Conservation (phyloP, 345 rosid genomes). For the Corchorus olitorius region DNA sequence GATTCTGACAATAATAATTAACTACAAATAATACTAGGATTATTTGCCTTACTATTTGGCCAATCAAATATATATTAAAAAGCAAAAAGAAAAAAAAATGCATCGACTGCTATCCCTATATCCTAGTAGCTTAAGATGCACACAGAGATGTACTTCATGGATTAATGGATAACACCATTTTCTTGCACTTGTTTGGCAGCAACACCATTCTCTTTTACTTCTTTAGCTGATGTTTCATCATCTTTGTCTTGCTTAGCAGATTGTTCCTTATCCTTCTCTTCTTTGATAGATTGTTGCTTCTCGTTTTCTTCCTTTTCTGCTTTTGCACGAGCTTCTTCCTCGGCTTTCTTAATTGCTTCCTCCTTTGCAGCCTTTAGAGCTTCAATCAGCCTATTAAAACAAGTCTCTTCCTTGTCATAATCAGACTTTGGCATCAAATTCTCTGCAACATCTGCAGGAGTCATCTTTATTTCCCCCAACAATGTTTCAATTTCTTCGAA, state of each 20-base stretch:
- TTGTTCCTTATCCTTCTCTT: not conserved
- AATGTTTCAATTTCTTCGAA: constrained; percentile 29
- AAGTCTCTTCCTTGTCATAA: constrained; percentile 25
- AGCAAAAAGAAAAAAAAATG: too few relatives aligned
- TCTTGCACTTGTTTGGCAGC: not conserved
- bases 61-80: too few relatives aligned
- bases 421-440: constrained; percentile 37
- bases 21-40: too few relatives aligned
- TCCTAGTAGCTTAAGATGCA: too few relatives aligned
- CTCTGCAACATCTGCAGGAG: constrained; percentile 54
- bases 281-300: not conserved
- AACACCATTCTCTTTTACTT: not conserved
- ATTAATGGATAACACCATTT: not conserved
- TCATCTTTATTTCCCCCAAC: constrained; percentile 37
- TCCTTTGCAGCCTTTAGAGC: constrained; percentile 34
- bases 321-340: not conserved
- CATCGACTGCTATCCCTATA: too few relatives aligned
- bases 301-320: not conserved
- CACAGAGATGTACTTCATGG: not conserved
- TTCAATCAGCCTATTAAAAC: constrained; percentile 37
- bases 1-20: too few relatives aligned
- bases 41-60: too few relatives aligned
- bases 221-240: not conserved
- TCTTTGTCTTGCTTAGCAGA: not conserved
- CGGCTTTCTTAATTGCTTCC: not conserved